Evolutionary conservation across 2,329 filamentous ascomycete species (phyloP), one percentile per base, ranked within the genome.

Genomic region (Fusarium aywerte): DNA sequence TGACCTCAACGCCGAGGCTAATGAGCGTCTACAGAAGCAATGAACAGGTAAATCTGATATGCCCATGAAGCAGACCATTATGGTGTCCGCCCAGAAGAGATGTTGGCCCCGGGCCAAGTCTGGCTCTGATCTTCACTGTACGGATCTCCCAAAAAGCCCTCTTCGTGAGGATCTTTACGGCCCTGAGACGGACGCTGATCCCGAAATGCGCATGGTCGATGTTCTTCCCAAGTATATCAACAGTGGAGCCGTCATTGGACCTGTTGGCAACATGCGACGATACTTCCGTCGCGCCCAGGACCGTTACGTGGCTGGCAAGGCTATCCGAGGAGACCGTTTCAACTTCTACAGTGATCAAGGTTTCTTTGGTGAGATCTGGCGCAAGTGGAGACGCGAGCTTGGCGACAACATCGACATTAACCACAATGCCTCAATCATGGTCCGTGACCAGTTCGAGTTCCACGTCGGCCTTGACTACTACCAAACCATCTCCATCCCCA

Each of bases 301-400:
- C 5, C 67, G 61, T 16, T 69, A 76, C 38, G 63, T 66, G 12
- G 56, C 54, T 18, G 58, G 53, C 16, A 50, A 62, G 18, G 53
- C 67, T 7, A 50, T 48, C 5, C 49, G 58, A 2, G 58, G 65
- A 7, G 43, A 40, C 3, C 21, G n/a, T n/a, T n/a, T n/a, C n/a
- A n/a, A 63, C 10, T 55, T 76, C 8, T 66, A 63, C 35, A 72
- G 69, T 47, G 75, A 77, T 13, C 75, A 77, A 27, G 74, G 70
- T 11, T 40, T 76, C 42, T 70, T 76, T 7, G 74, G 62, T 6
- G 70, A 76, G 33, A 67, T 77, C 10, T 72, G 65, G 62, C 67
- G 71, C 4, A 58, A 38, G 4, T 67, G 62, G 71, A 45, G 58
- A 13, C 68, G 64, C 3, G 49, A 61, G 32, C 31, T 62, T 1